Evolutionary conservation across 2,329 filamentous ascomycete species (phyloP).

Genomic region (Oidium heveae): DNA sequence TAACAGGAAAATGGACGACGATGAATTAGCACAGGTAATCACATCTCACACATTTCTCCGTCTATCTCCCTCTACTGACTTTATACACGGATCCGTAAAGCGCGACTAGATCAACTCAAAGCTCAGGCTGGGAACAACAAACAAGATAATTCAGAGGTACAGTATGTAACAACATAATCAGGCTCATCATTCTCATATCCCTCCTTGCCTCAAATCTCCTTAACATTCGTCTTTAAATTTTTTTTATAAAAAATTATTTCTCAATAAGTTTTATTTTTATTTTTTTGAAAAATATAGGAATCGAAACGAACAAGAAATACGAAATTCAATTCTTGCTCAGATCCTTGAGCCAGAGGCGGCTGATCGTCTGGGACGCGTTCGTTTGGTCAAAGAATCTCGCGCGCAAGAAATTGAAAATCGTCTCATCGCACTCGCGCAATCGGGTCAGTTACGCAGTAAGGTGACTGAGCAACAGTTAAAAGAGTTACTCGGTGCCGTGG

Average conservation of each 20-base stretch:
- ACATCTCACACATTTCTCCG: neutral
- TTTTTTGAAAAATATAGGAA: neutral
- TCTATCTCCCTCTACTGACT: neutral
- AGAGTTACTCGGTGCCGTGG: conserved; percentile 63
- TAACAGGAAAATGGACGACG: conserved; percentile 11
- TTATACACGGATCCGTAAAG: conserved; percentile 50
- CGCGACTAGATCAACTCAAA: conserved; percentile 82
- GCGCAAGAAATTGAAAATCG: conserved; percentile 79
- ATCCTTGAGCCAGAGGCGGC: conserved; percentile 88
- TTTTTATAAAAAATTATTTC: too few species aligned
- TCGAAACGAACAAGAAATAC: conserved; percentile 35
- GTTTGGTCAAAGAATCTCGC: conserved; percentile 80
- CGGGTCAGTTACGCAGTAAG: conserved; percentile 64
- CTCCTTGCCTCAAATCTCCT: too few species aligned
- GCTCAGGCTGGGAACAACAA: conserved; percentile 32
- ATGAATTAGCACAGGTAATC: conserved; percentile 13
- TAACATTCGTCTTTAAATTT: too few species aligned
- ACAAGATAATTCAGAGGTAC: neutral
- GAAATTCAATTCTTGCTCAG: conserved; percentile 57
- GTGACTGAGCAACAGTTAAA: conserved; percentile 87
- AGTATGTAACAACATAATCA: neutral
- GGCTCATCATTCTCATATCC: too few species aligned
- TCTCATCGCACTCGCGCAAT: conserved; percentile 71
- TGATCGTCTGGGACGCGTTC: conserved; percentile 80
- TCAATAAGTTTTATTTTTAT: neutral